A percentile compares a stretch with the other conserved stretches of the same genome.
These are phyloP conservation scores for Chlamydomonas sp. DNA, from an alignment of 139 green algal genomes.

Conservation along the genomic window DNA sequence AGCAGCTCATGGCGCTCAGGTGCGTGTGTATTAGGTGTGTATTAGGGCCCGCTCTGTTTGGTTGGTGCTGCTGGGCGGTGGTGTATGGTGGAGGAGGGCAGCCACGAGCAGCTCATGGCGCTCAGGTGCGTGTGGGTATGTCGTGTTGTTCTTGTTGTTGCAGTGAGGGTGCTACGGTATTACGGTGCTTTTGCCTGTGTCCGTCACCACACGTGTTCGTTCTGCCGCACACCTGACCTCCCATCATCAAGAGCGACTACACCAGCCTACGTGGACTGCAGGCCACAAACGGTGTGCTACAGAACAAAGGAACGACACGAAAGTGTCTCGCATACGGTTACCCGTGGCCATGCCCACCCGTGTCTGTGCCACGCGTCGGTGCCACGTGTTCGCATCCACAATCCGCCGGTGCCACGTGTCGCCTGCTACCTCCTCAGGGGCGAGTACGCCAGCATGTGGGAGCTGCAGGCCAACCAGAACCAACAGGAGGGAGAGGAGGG, in stretches of 20 bases:
- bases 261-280: no score
- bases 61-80: constrained; percentile 56
- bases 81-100: constrained; percentile 59
- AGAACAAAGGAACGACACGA: no score
- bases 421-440: constrained; percentile 21
- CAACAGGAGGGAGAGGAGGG: background rate
- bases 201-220: no score
- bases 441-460: constrained; percentile 61
- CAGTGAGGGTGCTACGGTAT: background rate
- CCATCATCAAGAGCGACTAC: no score
- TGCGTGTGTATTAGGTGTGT: background rate
- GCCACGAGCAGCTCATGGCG: constrained; percentile 61
- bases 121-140: background rate
- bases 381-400: no score
- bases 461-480: constrained; percentile 40
- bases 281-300: no score
- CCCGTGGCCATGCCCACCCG: no score
- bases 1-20: constrained; percentile 53
- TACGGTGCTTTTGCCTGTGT: no score
- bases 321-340: no score
- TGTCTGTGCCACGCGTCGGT: no score
- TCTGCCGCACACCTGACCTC: no score
- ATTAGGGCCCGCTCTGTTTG: background rate
- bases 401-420: background rate
- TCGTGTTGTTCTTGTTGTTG: background rate